Conservation (phyloP, 352 stramenopile genomes). For the Globisporangium polare region DNA sequence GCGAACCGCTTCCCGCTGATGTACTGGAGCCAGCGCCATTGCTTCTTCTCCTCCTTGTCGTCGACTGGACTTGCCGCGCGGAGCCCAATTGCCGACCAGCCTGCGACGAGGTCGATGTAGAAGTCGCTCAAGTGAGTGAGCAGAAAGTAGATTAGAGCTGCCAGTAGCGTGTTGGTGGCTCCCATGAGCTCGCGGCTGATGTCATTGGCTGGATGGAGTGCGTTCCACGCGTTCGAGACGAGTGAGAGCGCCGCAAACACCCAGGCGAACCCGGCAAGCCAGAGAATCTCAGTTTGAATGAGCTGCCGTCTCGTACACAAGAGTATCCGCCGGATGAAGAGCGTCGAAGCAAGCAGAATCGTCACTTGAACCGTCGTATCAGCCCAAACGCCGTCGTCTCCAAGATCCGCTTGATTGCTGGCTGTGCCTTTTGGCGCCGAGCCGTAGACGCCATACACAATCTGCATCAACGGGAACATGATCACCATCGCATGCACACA, state of each 20-base stretch:
- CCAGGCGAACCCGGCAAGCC: conserved; percentile 11
- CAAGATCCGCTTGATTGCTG: conserved; percentile 15
- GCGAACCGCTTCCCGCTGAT: conserved; percentile 10
- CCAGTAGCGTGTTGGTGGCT: conserved; percentile 25
- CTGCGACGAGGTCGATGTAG: conserved; percentile 19
- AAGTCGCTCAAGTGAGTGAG: conserved; percentile 31
- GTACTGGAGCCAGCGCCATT: conserved; percentile 8
- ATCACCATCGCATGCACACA: conserved; percentile 18
- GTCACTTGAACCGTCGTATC: conserved; percentile 8
- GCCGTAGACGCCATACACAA: conserved; percentile 9
- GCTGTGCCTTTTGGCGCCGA: background rate
- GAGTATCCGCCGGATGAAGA: conserved; percentile 21
- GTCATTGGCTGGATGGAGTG: background rate
- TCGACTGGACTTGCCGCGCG: background rate
- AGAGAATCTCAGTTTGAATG: conserved; percentile 21
- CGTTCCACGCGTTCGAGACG: conserved; percentile 18
- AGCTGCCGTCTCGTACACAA: conserved; percentile 14
- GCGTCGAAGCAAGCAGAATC: conserved; percentile 11
- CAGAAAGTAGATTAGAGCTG: conserved; percentile 23
- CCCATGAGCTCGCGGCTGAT: conserved; percentile 21
- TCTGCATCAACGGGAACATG: conserved; percentile 5
- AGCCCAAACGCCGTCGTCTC: conserved; percentile 4
- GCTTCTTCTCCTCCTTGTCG: background rate
- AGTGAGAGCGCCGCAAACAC: conserved; percentile 20
- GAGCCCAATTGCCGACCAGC: conserved; percentile 9